These are phyloP conservation scores for Tulasnella sp. DNA, from an alignment of 768 basidiomycete species.

Conservation along the genomic window DNA sequence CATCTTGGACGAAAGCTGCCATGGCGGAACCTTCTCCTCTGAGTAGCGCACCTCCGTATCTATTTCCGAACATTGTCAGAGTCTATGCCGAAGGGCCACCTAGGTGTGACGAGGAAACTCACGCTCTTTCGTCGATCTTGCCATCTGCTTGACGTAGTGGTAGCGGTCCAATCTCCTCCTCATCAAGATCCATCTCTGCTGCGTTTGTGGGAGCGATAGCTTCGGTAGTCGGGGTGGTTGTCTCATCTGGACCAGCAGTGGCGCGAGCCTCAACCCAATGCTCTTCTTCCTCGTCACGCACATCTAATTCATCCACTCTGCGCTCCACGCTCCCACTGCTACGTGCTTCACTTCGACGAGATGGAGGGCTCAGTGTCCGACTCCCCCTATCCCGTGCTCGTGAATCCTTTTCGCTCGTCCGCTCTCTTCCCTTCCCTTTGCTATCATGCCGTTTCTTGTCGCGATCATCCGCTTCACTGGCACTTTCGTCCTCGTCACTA, in stretches of 20 bases:
- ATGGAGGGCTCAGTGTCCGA: conserved; percentile 18
- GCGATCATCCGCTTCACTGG: conserved; percentile 35
- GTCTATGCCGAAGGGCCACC: too few species aligned
- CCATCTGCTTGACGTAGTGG: conserved; percentile 42
- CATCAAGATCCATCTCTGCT: conserved; percentile 33
- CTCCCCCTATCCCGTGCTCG: conserved; percentile 19
- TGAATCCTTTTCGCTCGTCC: conserved; percentile 23
- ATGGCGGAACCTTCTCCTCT: conserved; percentile 96
- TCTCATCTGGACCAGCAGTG: conserved; percentile 22
- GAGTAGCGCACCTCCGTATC: conserved; percentile 77
- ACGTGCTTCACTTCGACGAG: background rate
- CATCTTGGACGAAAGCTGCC: conserved; percentile 84
- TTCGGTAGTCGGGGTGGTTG: background rate
- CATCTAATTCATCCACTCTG: conserved; percentile 19
- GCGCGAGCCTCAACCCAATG: conserved; percentile 51
- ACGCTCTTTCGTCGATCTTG: conserved; percentile 62
- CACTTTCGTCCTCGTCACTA: conserved; percentile 35
- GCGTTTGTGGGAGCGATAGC: conserved; percentile 14
- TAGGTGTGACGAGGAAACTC: conserved; percentile 19
- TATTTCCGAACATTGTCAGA: conserved; percentile 19
- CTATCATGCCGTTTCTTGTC: conserved; percentile 49
- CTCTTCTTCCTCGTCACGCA: conserved; percentile 27
- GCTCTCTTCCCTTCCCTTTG: conserved; percentile 39
- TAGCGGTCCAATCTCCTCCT: conserved; percentile 70
- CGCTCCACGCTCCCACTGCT: background rate